Base-by-base conservation (phyloP, 257 asterid species). In the Solanum chaucha region DNA sequence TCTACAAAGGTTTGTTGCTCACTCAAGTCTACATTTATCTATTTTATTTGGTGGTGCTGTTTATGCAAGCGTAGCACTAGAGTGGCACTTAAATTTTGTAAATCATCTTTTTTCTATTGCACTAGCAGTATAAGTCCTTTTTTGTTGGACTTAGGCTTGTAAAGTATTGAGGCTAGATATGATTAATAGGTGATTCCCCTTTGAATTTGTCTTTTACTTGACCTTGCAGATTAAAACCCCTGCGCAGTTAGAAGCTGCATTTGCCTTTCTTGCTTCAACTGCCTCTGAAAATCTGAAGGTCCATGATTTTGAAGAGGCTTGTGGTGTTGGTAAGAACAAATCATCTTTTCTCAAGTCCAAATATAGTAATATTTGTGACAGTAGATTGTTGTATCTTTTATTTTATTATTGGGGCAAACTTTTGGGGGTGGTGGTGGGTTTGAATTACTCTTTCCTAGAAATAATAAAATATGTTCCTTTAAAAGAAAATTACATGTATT, bases 211-310 rank as follows among this genome's bases (percentile, higher is more conserved):
- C 26, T 70, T 67, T 73, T 59, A 28, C 65, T 81, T 30, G 83
- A 68, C 7, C 5, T 61, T 86, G 48, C 93, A 95, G 98, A 92
- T 95, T 71, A 95, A 94, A 88, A 90, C 93, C 86, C 89, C 95
- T 92, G 96, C 95, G 15, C 99, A 96, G 90, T 88, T 95, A 90
- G 98, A 96, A 46, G 98, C 98, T 73, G 99, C 98, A 65, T 92
- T 93, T 89, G 73, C 90, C 12, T 93, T 92, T 90, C 92, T 96
- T 84, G 82, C 92, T 70, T 90, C 91, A 40, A 84, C 90, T 58
- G 95, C 93, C 85, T 90, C 96, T 71, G 97, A 93, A 68, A 70
- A 19, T 82, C 92, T 95, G 86, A 88, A 91, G 55, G 85, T 88
- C 84, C 87, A 86, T 87, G 98, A 92, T 82, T 94, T 95, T 86